Conservation (phyloP, 305 asterid genomes). For the Fraxinus paxiana region DNA sequence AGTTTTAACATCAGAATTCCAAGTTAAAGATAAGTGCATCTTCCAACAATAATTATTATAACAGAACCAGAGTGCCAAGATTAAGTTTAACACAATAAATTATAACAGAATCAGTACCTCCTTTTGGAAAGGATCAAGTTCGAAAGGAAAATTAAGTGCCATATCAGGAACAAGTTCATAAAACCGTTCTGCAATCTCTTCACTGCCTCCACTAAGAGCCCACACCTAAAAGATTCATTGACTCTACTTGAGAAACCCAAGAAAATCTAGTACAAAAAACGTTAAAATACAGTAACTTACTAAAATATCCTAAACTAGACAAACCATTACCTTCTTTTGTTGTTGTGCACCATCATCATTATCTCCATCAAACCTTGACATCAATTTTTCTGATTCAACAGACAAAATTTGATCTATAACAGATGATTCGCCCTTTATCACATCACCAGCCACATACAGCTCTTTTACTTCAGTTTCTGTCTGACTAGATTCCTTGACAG, state of each 20-base stretch:
- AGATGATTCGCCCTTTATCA: slow-evolving; percentile 37
- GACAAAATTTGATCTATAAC: slow-evolving; percentile 75
- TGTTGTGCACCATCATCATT: slow-evolving; percentile 37
- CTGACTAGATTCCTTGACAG: slow-evolving; percentile 40
- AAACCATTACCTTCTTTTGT: slow-evolving; percentile 56
- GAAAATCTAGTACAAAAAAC: slow-evolving; percentile 7
- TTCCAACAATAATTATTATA: slow-evolving; percentile 9
- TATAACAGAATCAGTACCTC: slow-evolving; percentile 52
- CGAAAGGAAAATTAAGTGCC: slow-evolving; percentile 89
- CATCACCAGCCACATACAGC: slow-evolving; percentile 36
- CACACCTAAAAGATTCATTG: slow-evolving; percentile 50
- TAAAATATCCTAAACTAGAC: not conserved
- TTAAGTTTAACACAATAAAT: slow-evolving; percentile 13
- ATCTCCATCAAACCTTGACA: slow-evolving; percentile 41
- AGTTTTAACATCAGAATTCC: slow-evolving; percentile 19
- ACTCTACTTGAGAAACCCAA: slow-evolving; percentile 9
- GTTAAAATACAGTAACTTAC: slow-evolving; percentile 4
- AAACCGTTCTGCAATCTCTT: slow-evolving; percentile 64
- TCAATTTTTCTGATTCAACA: slow-evolving; percentile 42
- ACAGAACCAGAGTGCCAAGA: slow-evolving; percentile 18
- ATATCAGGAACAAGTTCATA: slow-evolving; percentile 87
- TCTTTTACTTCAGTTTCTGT: slow-evolving; percentile 41
- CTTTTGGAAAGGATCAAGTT: slow-evolving; percentile 91
- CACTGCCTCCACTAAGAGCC: slow-evolving; percentile 64
- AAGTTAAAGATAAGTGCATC: slow-evolving; percentile 21